These are phyloP conservation scores for Aspergillus brunneoviolaceus DNA, from an alignment of 2,329 filamentous ascomycete genomes.

Conservation along the genomic window DNA sequence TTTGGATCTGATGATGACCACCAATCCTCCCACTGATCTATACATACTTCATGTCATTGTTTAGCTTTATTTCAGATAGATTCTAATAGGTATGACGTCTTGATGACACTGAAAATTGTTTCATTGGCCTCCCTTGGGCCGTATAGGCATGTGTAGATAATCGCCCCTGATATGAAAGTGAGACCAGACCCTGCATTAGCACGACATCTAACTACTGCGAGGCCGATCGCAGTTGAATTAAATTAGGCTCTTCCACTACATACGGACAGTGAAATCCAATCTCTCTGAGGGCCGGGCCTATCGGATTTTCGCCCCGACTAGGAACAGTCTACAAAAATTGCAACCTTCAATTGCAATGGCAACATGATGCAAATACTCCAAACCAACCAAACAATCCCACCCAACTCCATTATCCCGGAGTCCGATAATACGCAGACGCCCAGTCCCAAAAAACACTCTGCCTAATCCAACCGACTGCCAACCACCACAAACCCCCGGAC, in stretches of 20 bases:
- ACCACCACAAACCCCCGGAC: constrained; percentile 15
- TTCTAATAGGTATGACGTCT: constrained; percentile 6
- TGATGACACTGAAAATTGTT: background rate
- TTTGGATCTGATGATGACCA: background rate
- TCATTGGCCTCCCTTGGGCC: background rate
- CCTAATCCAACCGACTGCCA: background rate
- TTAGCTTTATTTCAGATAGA: constrained; percentile 2
- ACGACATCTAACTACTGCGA: background rate
- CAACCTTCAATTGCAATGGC: too few species aligned
- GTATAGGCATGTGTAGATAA: too few species aligned
- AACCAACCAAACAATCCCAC: too few species aligned
- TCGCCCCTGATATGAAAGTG: background rate
- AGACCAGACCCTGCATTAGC: background rate
- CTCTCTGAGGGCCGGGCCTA: background rate
- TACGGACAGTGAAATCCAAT: too few species aligned
- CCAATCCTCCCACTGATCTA: background rate
- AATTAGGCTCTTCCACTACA: background rate
- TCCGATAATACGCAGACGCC: too few species aligned
- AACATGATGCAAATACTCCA: too few species aligned
- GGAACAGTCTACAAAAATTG: too few species aligned
- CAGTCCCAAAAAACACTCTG: too few species aligned
- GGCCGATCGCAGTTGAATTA: too few species aligned
- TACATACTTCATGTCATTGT: constrained; percentile 9
- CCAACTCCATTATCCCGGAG: too few species aligned
- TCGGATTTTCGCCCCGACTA: background rate